phyloP scores from a whole-genome alignment of 768 basidiomycete species.

The Termitomyces sp. region DNA sequence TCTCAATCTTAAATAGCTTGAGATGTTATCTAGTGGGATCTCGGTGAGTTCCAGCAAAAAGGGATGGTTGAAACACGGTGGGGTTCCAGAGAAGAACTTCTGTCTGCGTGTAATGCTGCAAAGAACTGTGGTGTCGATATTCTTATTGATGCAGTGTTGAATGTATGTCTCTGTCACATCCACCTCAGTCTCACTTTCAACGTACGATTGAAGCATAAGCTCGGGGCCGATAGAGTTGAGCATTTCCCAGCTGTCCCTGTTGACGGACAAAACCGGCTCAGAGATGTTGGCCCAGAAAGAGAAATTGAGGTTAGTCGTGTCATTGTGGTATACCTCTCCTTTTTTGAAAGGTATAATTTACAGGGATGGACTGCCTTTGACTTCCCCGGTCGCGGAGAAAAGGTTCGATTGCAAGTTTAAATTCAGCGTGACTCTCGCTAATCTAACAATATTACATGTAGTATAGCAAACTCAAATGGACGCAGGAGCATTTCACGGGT shows the following conservation, averaged over 20 bases:
- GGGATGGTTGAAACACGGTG: conserved; percentile 73
- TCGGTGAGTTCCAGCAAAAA: conserved; percentile 83
- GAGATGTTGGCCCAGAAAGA: conserved; percentile 53
- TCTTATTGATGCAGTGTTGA: conserved; percentile 85
- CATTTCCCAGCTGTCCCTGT: conserved; percentile 68
- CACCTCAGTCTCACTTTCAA: conserved; percentile 11
- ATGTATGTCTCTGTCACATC: conserved; percentile 45
- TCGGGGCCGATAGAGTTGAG: conserved; percentile 81
- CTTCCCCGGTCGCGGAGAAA: conserved; percentile 72
- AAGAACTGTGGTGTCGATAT: conserved; percentile 68
- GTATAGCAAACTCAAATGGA: conserved; percentile 77
- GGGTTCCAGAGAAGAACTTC: conserved; percentile 82
- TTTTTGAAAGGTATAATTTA: background rate
- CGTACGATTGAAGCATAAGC: conserved; percentile 59
- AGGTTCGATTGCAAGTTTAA: conserved; percentile 42
- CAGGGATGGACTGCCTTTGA: conserved; percentile 88
- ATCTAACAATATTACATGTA: conserved; percentile 25
- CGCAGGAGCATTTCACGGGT: conserved; percentile 80
- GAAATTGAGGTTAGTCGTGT: conserved; percentile 59
- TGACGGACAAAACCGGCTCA: conserved; percentile 64
- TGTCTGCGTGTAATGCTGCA: conserved; percentile 68
- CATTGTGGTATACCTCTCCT: background rate
- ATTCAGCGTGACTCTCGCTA: background rate
- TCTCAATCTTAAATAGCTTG: background rate
- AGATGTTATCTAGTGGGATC: conserved; percentile 62